Evolutionary conservation across 163 green algal species (phyloP).

Genomic region (Scenedesmus sp.): DNA sequence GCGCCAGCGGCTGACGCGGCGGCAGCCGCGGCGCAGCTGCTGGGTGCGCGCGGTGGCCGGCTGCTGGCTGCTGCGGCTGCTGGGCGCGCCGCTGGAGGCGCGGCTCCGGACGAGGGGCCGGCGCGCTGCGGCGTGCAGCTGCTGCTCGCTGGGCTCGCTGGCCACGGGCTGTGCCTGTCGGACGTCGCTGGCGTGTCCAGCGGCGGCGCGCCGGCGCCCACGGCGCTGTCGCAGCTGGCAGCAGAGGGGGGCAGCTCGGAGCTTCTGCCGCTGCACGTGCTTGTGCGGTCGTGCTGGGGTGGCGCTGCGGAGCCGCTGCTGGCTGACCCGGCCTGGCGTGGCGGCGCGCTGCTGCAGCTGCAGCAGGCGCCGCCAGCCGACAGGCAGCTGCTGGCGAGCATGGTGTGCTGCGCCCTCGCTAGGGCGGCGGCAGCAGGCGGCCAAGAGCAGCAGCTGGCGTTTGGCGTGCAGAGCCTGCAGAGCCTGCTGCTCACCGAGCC

Average conservation of each 20-base stretch:
- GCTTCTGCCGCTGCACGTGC: neutral
- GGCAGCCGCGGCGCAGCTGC: constrained; percentile 10
- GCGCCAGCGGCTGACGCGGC: neutral
- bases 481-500: no score
- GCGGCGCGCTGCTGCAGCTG: constrained; percentile 21
- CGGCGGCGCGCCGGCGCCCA: no score
- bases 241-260: neutral
- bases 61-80: neutral
- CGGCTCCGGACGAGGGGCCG: neutral
- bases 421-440: constrained; percentile 28
- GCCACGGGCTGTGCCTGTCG: neutral
- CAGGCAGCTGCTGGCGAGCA: constrained; percentile 16
- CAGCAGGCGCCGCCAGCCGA: neutral
- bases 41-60: no score
- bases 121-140: neutral
- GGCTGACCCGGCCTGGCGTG: neutral
- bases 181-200: neutral
- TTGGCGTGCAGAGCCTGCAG: constrained; percentile 15
- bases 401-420: neutral
- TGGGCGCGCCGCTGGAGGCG: neutral
- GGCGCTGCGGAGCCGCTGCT: neutral
- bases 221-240: neutral
- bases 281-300: neutral
- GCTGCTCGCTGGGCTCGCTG: neutral
- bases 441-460: neutral